These are phyloP conservation scores for Phytopythium delawarense DNA, from an alignment of 352 stramenopile species.

Conservation along the genomic window DNA sequence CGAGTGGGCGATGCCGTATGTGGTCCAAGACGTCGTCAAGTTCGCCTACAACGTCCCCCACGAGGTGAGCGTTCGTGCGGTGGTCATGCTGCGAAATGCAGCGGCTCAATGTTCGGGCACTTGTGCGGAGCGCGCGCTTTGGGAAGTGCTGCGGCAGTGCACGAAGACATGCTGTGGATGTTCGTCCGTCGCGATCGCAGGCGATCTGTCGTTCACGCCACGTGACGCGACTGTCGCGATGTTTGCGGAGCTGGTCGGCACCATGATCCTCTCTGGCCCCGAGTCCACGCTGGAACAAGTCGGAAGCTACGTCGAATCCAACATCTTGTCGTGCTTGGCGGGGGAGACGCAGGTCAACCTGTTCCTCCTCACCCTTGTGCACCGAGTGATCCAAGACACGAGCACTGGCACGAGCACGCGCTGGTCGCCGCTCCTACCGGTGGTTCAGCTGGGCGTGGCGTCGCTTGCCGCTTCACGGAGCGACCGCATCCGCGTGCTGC, in stretches of 20 bases:
- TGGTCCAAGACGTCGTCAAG: slow-evolving; percentile 39
- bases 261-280: slow-evolving; percentile 25
- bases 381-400: slow-evolving; percentile 33
- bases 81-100: slow-evolving; percentile 26
- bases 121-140: slow-evolving; percentile 22
- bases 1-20: slow-evolving; percentile 41
- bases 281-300: slow-evolving; percentile 19
- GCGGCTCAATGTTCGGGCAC: slow-evolving; percentile 14
- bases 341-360: slow-evolving; percentile 39
- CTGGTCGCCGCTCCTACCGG: slow-evolving; percentile 22
- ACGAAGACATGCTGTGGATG: slow-evolving; percentile 57
- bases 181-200: not conserved
- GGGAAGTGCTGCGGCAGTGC: slow-evolving; percentile 51
- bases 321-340: slow-evolving; percentile 36
- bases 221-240: slow-evolving; percentile 20
- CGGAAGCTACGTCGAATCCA: slow-evolving; percentile 38
- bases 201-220: not conserved
- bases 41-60: slow-evolving; percentile 30
- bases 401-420: slow-evolving; percentile 3
- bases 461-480: slow-evolving; percentile 24
- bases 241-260: slow-evolving; percentile 46
- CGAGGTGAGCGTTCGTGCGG: slow-evolving; percentile 16
- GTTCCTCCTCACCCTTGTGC: slow-evolving; percentile 52
- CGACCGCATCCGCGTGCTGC: slow-evolving; percentile 38
- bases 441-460: slow-evolving; percentile 39